phyloP scores from a whole-genome alignment of 73 alveolate genomes.

The Paraurostyla sp. region DNA sequence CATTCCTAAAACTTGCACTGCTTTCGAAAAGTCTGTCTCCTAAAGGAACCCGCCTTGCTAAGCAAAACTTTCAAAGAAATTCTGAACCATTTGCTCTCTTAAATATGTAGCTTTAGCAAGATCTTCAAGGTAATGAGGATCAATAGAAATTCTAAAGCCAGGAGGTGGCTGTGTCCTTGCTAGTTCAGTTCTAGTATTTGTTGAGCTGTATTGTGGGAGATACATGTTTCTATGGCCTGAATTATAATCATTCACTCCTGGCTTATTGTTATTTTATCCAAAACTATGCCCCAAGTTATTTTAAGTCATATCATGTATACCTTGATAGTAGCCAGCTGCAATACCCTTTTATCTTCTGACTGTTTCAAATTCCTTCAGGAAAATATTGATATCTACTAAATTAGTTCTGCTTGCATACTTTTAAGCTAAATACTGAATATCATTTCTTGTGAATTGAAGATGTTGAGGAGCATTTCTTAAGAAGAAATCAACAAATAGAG shows the following conservation, averaged over 20 bases:
- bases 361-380: neutral
- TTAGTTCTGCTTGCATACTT: neutral
- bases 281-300: neutral
- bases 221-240: constrained; percentile 31
- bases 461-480: neutral
- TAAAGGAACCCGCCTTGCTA: neutral
- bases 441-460: neutral
- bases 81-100: neutral
- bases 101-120: constrained; percentile 16
- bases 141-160: neutral
- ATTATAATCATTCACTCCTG: neutral
- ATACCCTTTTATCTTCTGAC: neutral
- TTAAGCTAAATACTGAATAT: neutral
- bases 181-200: constrained; percentile 21
- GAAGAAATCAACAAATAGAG: neutral
- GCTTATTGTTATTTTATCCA: neutral
- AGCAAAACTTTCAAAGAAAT: constrained; percentile 11
- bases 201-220: neutral
- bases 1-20: neutral
- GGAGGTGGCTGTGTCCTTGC: neutral
- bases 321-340: constrained; percentile 8
- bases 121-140: neutral
- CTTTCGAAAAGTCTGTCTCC: neutral
- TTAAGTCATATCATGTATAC: neutral
- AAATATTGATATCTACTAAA: neutral